Base-by-base conservation (phyloP, 1,139 yeast genomes). In the Yamadazyma spencermartinsiae region DNA sequence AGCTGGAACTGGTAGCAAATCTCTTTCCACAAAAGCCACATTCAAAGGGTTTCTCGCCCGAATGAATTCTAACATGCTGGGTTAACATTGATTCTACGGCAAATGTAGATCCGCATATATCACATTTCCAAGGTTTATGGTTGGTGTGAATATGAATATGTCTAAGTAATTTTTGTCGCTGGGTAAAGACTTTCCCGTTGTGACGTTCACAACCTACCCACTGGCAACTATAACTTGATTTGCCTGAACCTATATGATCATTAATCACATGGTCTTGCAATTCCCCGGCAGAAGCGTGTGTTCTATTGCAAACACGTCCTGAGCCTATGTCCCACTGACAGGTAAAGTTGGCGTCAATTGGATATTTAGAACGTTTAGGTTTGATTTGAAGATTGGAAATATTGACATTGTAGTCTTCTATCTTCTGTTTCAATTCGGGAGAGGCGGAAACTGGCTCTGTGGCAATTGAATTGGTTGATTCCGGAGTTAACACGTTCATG, bases 101-200 rank as follows among this genome's bases (percentile, higher is more conserved):
- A 63, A 90, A 89, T 14, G 70, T 58, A 41, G 82, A 79, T 7
- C 79, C 79, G 58, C 97, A 89, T 1, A 75, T 59, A 3, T 70
- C 60, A 61, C 97, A 89, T 44, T 65, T 62, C 56, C 76, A 85
- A 0, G 96, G 96, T 55, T 82, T 83, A 60, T 83, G 80, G 44
- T 84, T 82, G 1, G 98, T 87, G 59, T 92, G 98, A 3, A 85
- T 82, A 56, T 86, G 94, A 34, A 92, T 65, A 61, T 92, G 98
- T 34, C 98, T 76, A 19, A 85, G 63, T 13, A 89, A 68, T 59
- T 92, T 92, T 52, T 92, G 98, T 29, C 94, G 72, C 56, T 92
- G 98, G 13, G 76, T 64, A 54, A 92, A 92, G 2, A 74, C 72
- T 46, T 79, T 74, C 10, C 77, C 77, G 17, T 71, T 64, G 33